Base-by-base conservation (phyloP, 2,329 filamentous ascomycete species). In the Neophaeococcomyces mojaviensis region DNA sequence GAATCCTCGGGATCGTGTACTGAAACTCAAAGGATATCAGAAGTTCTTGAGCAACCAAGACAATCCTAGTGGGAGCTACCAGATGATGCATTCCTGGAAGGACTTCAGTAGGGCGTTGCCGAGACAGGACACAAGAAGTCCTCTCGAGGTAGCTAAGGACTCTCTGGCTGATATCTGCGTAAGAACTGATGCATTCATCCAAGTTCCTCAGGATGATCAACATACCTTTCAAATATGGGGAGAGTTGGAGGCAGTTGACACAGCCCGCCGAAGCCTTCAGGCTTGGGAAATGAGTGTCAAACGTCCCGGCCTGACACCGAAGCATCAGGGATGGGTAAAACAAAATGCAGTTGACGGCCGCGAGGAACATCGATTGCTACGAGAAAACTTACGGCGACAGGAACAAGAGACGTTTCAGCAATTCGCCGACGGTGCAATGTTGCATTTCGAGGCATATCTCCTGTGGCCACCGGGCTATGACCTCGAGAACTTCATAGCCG, bases 381-480 rank as follows among this genome's bases (percentile, higher is more conserved):
- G 49, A 5, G 35, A 47, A 10, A 33, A 44, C 4, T 30, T 53
- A 9, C 35, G 34, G 26, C 30, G 48, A 20, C 38, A 38, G 12
- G 26, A 49, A 10, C 48, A 41, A 12, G 35, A 48, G 10, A 37
- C 50, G 13, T 47, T 51, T 5, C 53, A 49, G 30, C 38, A 51
- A 3, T 44, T 52, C 31, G 43, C 34, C 16, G 19, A 43, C 8
- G 37, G 45, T 15, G 36, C 50, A 15, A 39, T 50, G 4, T 52
- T 48, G 26, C 38, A 48, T 2, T 48, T 52, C 31, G 49, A 56
- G 45, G 44, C 46, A 19, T 47, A 46, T 32, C 30, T 52, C 13
- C 33, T 56, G 8, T 58, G 55, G 55, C 54, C 55, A 10, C 43
- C 49, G 20, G 49, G 50, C 2, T 44, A 54, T 24, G 53, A 55